phyloP scores from a whole-genome alignment of 2,329 filamentous ascomycete genomes.

The Penicillium occitanis region DNA sequence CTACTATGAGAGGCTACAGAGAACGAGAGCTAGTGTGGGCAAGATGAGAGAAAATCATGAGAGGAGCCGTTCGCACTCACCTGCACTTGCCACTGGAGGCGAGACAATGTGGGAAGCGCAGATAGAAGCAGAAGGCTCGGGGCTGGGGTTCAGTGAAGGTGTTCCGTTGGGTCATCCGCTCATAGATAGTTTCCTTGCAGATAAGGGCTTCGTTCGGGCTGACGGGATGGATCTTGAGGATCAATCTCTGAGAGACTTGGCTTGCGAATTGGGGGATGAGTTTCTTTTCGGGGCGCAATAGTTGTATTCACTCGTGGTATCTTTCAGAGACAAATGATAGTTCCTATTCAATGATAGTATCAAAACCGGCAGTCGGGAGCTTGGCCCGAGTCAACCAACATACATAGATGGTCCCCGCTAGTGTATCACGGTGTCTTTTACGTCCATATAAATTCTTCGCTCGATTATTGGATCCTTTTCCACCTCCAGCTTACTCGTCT shows the following conservation, averaged over 20 bases:
- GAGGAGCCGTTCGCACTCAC: constrained; percentile 1
- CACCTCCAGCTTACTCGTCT: not conserved
- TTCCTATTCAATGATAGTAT: constrained; percentile 9
- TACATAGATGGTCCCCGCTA: constrained; percentile 9
- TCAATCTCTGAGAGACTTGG: constrained; percentile 19
- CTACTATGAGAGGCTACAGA: constrained; percentile 25
- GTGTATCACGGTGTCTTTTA: constrained; percentile 1
- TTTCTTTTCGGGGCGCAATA: constrained; percentile 19
- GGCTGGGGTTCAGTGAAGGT: constrained; percentile 19
- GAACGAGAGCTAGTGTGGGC: constrained; percentile 22
- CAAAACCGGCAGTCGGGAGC: constrained; percentile 5
- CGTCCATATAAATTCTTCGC: constrained; percentile 11
- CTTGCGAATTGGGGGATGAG: constrained; percentile 22
- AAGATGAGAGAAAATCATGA: constrained; percentile 22
- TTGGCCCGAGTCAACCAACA: constrained; percentile 14
- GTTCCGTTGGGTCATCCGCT: constrained; percentile 22
- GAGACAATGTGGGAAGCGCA: constrained; percentile 14
- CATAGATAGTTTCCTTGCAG: constrained; percentile 24
- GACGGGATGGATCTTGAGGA: constrained; percentile 21
- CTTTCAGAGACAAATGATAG: constrained; percentile 10
- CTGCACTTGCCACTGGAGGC: not conserved
- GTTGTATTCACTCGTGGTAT: not conserved
- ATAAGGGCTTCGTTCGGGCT: constrained; percentile 21
- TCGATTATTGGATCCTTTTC: constrained; percentile 11
- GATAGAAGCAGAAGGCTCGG: constrained; percentile 13